Percentiles rank a stretch among this genome's conserved stretches.
Evolutionary conservation across 2,329 filamentous ascomycete species (phyloP).

Genomic region (Canariomyces notabilis): DNA sequence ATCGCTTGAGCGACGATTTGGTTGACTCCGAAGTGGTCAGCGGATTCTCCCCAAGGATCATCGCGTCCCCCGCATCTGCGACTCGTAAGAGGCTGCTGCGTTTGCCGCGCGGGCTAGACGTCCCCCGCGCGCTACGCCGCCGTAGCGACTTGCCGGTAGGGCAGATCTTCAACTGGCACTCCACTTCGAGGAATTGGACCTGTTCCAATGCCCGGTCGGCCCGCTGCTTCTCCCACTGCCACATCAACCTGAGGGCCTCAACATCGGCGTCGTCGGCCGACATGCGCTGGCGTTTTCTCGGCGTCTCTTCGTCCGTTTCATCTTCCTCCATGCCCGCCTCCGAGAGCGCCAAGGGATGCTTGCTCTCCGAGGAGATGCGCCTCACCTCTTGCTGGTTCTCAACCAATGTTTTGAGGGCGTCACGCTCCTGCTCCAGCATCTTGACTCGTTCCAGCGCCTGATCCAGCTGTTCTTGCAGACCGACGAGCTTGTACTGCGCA

Average conservation of each 20-base stretch:
- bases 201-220: slow-evolving; percentile 67
- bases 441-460: slow-evolving; percentile 58
- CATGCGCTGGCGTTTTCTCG: slow-evolving; percentile 59
- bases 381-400: slow-evolving; percentile 66
- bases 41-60: slow-evolving; percentile 37
- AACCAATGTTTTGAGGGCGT: slow-evolving; percentile 65
- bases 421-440: slow-evolving; percentile 68
- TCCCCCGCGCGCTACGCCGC: slow-evolving; percentile 24
- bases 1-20: slow-evolving; percentile 34
- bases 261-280: slow-evolving; percentile 53
- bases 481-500: slow-evolving; percentile 60
- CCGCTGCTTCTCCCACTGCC: slow-evolving; percentile 55
- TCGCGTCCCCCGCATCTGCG: slow-evolving; percentile 38
- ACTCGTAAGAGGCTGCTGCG: slow-evolving; percentile 33
- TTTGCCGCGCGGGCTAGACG: slow-evolving; percentile 33
- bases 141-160: slow-evolving; percentile 46
- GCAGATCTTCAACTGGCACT: slow-evolving; percentile 66
- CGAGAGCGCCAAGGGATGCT: slow-evolving; percentile 50
- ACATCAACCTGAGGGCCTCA: slow-evolving; percentile 48
- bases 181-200: slow-evolving; percentile 69
- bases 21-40: slow-evolving; percentile 28
- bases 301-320: slow-evolving; percentile 49
- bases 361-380: slow-evolving; percentile 66
- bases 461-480: slow-evolving; percentile 61
- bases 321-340: slow-evolving; percentile 26